Evolutionary conservation across 768 basidiomycete genomes (phyloP), one percentile per base, ranked within the genome.

Genomic region (Porpolomopsis calyptriformis): DNA sequence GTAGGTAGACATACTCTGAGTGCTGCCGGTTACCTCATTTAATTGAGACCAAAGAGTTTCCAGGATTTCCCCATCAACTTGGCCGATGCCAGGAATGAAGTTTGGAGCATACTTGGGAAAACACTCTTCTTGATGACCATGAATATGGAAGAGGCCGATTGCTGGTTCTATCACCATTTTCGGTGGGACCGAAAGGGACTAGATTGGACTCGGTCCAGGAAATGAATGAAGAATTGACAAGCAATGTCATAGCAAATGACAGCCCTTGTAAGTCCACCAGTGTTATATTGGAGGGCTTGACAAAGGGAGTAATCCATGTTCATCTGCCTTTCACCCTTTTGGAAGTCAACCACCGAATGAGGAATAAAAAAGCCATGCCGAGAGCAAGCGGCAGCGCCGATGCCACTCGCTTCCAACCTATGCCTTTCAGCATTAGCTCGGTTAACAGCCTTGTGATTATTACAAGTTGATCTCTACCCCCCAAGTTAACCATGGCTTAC

Each of bases 51-150:
- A 71, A 0, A 50, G 43, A 0, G 57, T 51, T 36, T 72, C 69
- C 0, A 62, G 55, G 0, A 52, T 64, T 40, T 71, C 66, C 0
- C 68, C 63, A 52, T 66, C 64, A 1, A 54, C 58, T 2, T 57
- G 55, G 8, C 59, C 63, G 22, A 49, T 52, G 1, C 60, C 55
- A 0, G 23, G 25, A 0, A 47, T 45, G 20, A 55, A 54, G 38
- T 66, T 64, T 23, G 69, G 53, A 0, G 62, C 65, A 38, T 20
- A 56, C 16, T 46, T 22, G 0, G 43, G 22, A 14, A 50, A 51
- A 39, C 58, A 59, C 1, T 23, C 19, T 4, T 47, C n/a, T 4
- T 42, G 43, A 43, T 60, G 58, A 6, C 42, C 51, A 6, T 36
- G 38, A 14, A 56, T 49, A 43, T 60, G 58, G 9, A 56, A 51